phyloP scores from a whole-genome alignment of 2,329 filamentous ascomycete genomes.

The Monilinia laxa region DNA sequence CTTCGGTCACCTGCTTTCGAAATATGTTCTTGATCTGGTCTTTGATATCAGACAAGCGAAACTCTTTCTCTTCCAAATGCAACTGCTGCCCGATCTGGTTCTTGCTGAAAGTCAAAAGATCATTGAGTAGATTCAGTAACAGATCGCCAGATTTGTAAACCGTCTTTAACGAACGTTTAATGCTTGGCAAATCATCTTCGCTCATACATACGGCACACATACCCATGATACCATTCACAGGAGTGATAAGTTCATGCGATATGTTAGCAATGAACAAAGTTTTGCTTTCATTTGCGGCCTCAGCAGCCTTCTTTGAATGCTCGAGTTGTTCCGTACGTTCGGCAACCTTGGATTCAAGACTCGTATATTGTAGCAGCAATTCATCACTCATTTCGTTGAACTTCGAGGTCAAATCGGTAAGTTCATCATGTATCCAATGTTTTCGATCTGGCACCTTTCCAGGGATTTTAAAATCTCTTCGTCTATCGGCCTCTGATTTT shows the following conservation, averaged over 20 bases:
- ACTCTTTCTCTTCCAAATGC: slow-evolving; percentile 79
- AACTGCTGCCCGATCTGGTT: slow-evolving; percentile 89
- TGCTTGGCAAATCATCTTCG: slow-evolving; percentile 73
- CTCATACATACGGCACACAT: slow-evolving; percentile 94
- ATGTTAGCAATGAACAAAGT: slow-evolving; percentile 98
- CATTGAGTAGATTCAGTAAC: slow-evolving; percentile 80
- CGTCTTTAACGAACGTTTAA: slow-evolving; percentile 81
- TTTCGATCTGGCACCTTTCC: slow-evolving; percentile 74
- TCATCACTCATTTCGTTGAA: slow-evolving; percentile 25
- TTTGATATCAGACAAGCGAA: slow-evolving; percentile 77
- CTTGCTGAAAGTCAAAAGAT: slow-evolving; percentile 89
- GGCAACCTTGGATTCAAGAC: slow-evolving; percentile 79
- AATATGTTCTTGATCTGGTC: slow-evolving; percentile 82
- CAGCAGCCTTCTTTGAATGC: slow-evolving; percentile 85
- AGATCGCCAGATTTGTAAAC: slow-evolving; percentile 88
- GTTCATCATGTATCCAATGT: slow-evolving; percentile 77
- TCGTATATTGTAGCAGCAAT: slow-evolving; percentile 79
- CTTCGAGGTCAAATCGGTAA: slow-evolving; percentile 58
- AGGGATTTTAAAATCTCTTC: slow-evolving; percentile 72
- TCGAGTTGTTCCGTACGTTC: slow-evolving; percentile 82
- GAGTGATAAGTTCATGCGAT: slow-evolving; percentile 54
- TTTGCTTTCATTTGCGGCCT: slow-evolving; percentile 95
- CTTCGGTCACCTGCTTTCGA: slow-evolving; percentile 79
- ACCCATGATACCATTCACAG: slow-evolving; percentile 90
- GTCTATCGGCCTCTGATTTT: slow-evolving; percentile 45